Evolutionary conservation across 257 asterid genomes (phyloP).

Genomic region (Lycium ferocissimum): DNA sequence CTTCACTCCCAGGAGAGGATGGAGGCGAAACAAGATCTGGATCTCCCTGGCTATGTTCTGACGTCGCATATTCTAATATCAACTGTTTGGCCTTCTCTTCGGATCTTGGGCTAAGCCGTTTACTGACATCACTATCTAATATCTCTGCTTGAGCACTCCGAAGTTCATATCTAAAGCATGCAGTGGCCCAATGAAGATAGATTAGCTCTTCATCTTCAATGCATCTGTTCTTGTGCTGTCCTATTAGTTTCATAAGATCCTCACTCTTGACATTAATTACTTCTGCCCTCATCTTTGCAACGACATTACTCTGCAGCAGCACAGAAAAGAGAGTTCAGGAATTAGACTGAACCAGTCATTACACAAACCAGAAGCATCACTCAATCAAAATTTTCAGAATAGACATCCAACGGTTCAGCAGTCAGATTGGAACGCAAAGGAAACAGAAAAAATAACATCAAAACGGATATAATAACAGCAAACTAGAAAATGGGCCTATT

Average conservation of each 20-base stretch:
- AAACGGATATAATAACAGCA: too few relatives aligned
- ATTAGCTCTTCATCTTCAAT: constrained; percentile 93
- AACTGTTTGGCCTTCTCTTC: constrained; percentile 85
- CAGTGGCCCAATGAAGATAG: constrained; percentile 90
- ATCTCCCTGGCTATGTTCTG: constrained; percentile 91
- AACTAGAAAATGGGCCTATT: too few relatives aligned
- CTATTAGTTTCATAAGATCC: constrained; percentile 86
- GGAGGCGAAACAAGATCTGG: constrained; percentile 78
- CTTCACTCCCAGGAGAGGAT: constrained; percentile 82
- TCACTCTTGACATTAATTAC: constrained; percentile 64
- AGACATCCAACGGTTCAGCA: not conserved
- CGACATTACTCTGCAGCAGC: constrained; percentile 70
- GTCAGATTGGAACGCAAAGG: not conserved
- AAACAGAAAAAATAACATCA: too few relatives aligned
- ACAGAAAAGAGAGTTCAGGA: constrained; percentile 30
- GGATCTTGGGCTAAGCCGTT: constrained; percentile 80
- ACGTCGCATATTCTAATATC: constrained; percentile 82
- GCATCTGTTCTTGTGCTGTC: constrained; percentile 85
- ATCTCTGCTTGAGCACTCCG: constrained; percentile 68
- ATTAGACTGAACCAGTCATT: not conserved
- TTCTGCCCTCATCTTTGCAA: constrained; percentile 76
- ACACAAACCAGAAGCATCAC: not conserved
- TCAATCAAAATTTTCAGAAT: not conserved
- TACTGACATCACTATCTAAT: constrained; percentile 79
- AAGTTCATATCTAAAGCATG: constrained; percentile 81